Evolutionary conservation across 441 rosid genomes (phyloP).

Genomic region (Populus hybrid): DNA sequence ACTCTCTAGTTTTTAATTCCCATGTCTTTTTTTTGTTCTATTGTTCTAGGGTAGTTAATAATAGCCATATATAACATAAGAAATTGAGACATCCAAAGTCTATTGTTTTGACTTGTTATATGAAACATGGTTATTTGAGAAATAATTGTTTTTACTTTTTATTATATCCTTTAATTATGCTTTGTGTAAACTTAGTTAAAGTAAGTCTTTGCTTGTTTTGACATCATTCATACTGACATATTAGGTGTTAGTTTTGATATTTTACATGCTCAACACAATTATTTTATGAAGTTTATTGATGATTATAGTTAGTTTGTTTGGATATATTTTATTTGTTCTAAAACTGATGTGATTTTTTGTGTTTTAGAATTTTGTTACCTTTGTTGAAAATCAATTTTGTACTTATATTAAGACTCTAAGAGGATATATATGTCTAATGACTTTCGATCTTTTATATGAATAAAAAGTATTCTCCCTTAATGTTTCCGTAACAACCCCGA

Average conservation of each 20-base stretch:
- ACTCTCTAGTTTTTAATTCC: neutral
- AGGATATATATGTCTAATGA: too few species aligned
- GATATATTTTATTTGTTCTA: too few species aligned
- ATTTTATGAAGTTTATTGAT: too few species aligned
- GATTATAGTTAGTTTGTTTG: too few species aligned
- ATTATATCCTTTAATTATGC: neutral
- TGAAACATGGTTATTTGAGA: neutral
- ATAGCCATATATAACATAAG: neutral
- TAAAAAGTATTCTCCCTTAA: too few species aligned
- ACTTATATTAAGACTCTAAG: too few species aligned
- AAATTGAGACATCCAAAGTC: neutral
- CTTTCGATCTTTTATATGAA: too few species aligned
- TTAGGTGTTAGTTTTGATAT: neutral
- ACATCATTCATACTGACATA: conserved; percentile 3
- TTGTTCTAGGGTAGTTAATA: neutral
- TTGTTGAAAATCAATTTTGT: too few species aligned
- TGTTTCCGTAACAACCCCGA: too few species aligned
- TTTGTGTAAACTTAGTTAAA: neutral
- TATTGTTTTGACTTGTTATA: neutral
- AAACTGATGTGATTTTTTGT: too few species aligned
- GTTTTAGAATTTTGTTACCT: too few species aligned
- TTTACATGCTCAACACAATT: conserved; percentile 1
- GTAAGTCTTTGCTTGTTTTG: neutral
- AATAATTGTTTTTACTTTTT: neutral
- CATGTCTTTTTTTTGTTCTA: neutral